These are phyloP conservation scores for Fusarium setosum DNA, from an alignment of 2,329 filamentous ascomycete species.

Conservation along the genomic window DNA sequence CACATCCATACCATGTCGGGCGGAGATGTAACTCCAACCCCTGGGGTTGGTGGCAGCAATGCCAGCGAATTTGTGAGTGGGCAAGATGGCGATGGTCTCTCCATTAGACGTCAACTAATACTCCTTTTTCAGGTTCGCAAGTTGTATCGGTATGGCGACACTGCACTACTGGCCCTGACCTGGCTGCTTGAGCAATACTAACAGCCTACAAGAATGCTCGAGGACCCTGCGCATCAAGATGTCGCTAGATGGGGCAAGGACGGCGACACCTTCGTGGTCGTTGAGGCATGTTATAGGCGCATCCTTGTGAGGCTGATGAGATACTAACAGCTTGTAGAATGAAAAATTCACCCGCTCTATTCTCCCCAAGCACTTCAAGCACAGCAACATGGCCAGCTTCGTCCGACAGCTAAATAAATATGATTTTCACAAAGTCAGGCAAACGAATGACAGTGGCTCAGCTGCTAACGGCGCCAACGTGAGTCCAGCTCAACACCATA, in stretches of 20 bases:
- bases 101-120: constrained; percentile 38
- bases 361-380: constrained; percentile 98
- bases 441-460: constrained; percentile 51
- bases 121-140: constrained; percentile 82
- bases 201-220: constrained; percentile 74
- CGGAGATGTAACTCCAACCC: constrained; percentile 46
- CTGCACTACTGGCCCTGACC: neutral
- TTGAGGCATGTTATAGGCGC: constrained; percentile 75
- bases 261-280: constrained; percentile 94
- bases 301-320: constrained; percentile 10
- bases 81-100: neutral
- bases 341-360: constrained; percentile 99
- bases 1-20: constrained; percentile 46
- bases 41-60: constrained; percentile 71
- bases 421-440: constrained; percentile 96
- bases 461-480: constrained; percentile 52
- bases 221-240: constrained; percentile 90
- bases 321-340: constrained; percentile 69
- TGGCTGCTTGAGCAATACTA: constrained; percentile 7
- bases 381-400: constrained; percentile 98
- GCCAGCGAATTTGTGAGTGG: constrained; percentile 93
- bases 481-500: constrained; percentile 21
- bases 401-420: constrained; percentile 97
- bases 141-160: constrained; percentile 83
- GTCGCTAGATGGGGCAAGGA: constrained; percentile 97